These are phyloP conservation scores for Monilinia vaccinii-corymbosi DNA, from an alignment of 2,329 filamentous ascomycete genomes.

Conservation along the genomic window DNA sequence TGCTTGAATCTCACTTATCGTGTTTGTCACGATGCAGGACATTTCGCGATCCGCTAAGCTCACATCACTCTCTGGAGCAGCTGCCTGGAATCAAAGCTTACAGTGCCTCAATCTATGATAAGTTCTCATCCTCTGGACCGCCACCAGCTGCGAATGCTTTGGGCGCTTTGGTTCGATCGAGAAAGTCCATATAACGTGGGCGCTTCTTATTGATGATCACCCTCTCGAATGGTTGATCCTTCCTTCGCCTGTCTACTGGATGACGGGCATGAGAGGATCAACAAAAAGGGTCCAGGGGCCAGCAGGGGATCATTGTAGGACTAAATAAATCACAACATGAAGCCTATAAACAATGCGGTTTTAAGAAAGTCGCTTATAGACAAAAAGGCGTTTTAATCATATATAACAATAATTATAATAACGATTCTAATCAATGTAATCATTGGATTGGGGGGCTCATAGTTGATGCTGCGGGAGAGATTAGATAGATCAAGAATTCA, in stretches of 20 bases:
- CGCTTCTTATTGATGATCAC: not conserved
- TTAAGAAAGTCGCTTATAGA: no score
- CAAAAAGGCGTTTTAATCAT: no score
- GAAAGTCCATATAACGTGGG: not conserved
- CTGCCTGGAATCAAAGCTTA: not conserved
- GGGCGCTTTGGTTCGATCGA: not conserved
- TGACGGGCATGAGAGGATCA: not conserved
- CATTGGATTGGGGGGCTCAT: not conserved
- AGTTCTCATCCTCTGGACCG: not conserved
- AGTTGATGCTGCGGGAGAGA: not conserved
- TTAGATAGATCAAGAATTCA: slow-evolving; percentile 11
- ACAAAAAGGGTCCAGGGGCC: not conserved
- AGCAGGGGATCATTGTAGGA: not conserved
- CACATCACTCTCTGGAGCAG: not conserved
- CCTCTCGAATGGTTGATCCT: not conserved
- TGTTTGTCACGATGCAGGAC: no score
- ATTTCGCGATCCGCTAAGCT: not conserved
- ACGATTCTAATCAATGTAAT: no score
- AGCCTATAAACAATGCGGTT: no score
- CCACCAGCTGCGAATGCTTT: not conserved
- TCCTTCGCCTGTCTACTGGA: not conserved
- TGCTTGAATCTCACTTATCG: not conserved
- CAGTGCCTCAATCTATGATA: not conserved
- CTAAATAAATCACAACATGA: no score
- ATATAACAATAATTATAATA: no score